These are phyloP conservation scores for Cordyceps javanica DNA, from an alignment of 2,329 filamentous ascomycete genomes.

Conservation along the genomic window DNA sequence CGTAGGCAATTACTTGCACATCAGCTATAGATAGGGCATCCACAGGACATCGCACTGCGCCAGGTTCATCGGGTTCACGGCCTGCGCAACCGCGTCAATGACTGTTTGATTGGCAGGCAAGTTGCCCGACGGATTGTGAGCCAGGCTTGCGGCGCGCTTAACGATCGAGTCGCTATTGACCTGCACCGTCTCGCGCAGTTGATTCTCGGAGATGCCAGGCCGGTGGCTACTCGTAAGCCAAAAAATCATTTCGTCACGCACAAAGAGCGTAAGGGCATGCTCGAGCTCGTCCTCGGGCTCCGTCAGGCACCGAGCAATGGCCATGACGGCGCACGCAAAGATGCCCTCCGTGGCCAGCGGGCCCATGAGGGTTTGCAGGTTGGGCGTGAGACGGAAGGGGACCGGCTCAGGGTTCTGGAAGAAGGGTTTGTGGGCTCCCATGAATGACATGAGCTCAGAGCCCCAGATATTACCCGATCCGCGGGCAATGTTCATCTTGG, in stretches of 20 bases:
- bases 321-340: slow-evolving; percentile 92
- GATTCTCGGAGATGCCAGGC: slow-evolving; percentile 46
- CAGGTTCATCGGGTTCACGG: slow-evolving; percentile 86
- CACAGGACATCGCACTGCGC: slow-evolving; percentile 86
- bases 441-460: slow-evolving; percentile 84
- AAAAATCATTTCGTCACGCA: slow-evolving; percentile 95
- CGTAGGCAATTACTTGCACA: not conserved
- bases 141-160: slow-evolving; percentile 80
- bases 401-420: slow-evolving; percentile 95
- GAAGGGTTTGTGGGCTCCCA: slow-evolving; percentile 76
- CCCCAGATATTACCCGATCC: slow-evolving; percentile 92
- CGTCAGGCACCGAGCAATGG: slow-evolving; percentile 87
- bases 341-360: slow-evolving; percentile 94
- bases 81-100: slow-evolving; percentile 87
- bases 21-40: slow-evolving; percentile 82
- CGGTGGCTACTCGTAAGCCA: slow-evolving; percentile 85
- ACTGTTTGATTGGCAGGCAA: slow-evolving; percentile 95
- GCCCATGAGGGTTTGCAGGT: slow-evolving; percentile 92
- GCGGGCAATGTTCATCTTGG: slow-evolving; percentile 88
- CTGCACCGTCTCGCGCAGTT: slow-evolving; percentile 73
- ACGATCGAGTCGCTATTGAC: slow-evolving; percentile 87
- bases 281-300: slow-evolving; percentile 89
- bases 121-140: slow-evolving; percentile 69
- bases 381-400: slow-evolving; percentile 94
- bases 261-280: slow-evolving; percentile 88